Evolutionary conservation across 257 asterid species (phyloP), one percentile per base, ranked within the genome.

Genomic region (Rauvolfia tetraphylla): DNA sequence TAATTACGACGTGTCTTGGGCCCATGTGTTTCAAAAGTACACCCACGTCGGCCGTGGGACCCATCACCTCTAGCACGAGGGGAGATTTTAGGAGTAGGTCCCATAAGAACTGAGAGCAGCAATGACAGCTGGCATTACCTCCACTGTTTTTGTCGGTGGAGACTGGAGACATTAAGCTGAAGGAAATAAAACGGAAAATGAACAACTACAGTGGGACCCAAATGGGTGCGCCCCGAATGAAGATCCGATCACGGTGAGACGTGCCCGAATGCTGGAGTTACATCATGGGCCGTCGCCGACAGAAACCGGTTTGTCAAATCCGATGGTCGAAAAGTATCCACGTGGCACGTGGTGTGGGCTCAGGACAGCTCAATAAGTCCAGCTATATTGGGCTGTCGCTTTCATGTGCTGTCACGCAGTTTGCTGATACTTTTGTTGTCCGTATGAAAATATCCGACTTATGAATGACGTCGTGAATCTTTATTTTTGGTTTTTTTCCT

Each of bases 351-450:
- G 5, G 27, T 1, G 68, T 71, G 83, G 88, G 81, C 75, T 81
- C 63, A 0, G 14, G 54, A 58, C 70, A 77, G 29, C 41, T 77
- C 80, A 76, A 33, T 42, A 56, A 82, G 77, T 71, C 36, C 51
- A 70, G 75, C 76, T 76, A 83, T 42, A 82, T 73, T 81, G 82
- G 74, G 22, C 81, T 77, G 82, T 85, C 85, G 53, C 68, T 79
- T 73, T 85, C 84, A 81, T 81, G 84, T 69, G 89, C 86, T 83
- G 87, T 81, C 71, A 1, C 31, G 71, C 71, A 66, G 38, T 36
- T 66, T 66, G 49, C 18, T 25, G 25, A 34, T 66, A 20, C 71
- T 38, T 66, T 38, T 66, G 17, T 17, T 34, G 11, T 53, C n/a
- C 59, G 25, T 34, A 17, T 34, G 71, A 17, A 66, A 36, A 20